Conservation (phyloP, 2,329 filamentous ascomycete genomes). For the Ophiostoma australiae region DNA sequence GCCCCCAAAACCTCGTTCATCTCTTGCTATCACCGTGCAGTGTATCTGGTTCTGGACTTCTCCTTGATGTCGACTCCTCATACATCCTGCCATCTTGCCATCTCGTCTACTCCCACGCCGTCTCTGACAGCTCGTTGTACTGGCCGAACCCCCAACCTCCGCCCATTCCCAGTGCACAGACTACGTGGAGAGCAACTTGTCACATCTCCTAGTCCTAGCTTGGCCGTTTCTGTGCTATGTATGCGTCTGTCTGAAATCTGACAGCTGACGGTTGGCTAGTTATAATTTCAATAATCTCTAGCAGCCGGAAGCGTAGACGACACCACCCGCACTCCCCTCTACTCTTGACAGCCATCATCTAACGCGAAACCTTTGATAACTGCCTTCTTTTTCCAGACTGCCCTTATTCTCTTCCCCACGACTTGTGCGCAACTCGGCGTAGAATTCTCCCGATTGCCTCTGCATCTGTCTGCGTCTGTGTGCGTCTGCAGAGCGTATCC, state of each 20-base stretch:
- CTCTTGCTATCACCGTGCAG: not conserved
- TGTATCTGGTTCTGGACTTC: not conserved
- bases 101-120: not conserved
- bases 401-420: not conserved
- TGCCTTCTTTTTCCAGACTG: not conserved
- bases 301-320: not conserved
- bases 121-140: not conserved
- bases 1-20: not conserved
- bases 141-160: not conserved
- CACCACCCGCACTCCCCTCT: not conserved
- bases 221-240: too few species aligned
- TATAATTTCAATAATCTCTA: not conserved
- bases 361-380: not conserved
- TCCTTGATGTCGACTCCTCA: not conserved
- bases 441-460: not conserved
- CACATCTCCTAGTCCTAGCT: not conserved
- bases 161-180: not conserved
- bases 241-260: too few species aligned
- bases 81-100: not conserved
- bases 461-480: not conserved
- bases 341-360: too few species aligned
- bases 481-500: not conserved
- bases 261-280: too few species aligned
- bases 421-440: not conserved
- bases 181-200: not conserved